Evolutionary conservation across 2,329 filamentous ascomycete species (phyloP).

Genomic region (Microcera coccophila): DNA sequence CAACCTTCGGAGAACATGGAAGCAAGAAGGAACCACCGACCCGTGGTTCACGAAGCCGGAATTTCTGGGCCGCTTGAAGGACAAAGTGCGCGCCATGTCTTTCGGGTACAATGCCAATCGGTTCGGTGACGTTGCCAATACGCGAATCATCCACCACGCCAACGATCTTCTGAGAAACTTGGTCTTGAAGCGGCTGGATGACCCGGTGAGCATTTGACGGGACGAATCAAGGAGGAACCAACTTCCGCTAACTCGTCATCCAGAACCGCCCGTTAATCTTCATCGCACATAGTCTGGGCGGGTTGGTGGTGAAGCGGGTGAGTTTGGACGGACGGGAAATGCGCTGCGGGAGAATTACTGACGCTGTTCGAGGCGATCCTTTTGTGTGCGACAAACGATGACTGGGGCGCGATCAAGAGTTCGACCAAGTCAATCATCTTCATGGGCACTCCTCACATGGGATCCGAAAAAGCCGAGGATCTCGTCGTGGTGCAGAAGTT

Average conservation of each 20-base stretch:
- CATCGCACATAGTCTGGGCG: conserved; percentile 19
- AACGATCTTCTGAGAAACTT: conserved; percentile 18
- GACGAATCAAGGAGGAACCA: not conserved
- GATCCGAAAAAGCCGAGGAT: conserved; percentile 17
- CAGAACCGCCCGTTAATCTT: conserved; percentile 18
- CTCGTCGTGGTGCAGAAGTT: conserved; percentile 19
- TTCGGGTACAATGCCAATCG: conserved; percentile 21
- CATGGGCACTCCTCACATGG: conserved; percentile 22
- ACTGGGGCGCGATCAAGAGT: conserved; percentile 15
- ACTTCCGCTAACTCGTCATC: not conserved
- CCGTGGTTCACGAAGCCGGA: conserved; percentile 17
- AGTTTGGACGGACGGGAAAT: not conserved
- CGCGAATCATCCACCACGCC: conserved; percentile 21
- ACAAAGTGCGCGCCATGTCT: conserved; percentile 14
- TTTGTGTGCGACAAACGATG: conserved; percentile 16
- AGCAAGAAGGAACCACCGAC: conserved; percentile 12
- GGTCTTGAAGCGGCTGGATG: conserved; percentile 17
- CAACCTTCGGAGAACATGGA: conserved; percentile 15
- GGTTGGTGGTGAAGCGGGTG: conserved; percentile 18
- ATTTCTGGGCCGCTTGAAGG: conserved; percentile 11
- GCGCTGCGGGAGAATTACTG: conserved; percentile 11
- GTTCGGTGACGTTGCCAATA: conserved; percentile 20
- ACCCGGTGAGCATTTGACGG: conserved; percentile 7
- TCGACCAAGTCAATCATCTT: conserved; percentile 19
- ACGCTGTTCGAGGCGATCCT: conserved; percentile 11